Conservation (phyloP, 352 stramenopile species). For the Globisporangium yorkense region DNA sequence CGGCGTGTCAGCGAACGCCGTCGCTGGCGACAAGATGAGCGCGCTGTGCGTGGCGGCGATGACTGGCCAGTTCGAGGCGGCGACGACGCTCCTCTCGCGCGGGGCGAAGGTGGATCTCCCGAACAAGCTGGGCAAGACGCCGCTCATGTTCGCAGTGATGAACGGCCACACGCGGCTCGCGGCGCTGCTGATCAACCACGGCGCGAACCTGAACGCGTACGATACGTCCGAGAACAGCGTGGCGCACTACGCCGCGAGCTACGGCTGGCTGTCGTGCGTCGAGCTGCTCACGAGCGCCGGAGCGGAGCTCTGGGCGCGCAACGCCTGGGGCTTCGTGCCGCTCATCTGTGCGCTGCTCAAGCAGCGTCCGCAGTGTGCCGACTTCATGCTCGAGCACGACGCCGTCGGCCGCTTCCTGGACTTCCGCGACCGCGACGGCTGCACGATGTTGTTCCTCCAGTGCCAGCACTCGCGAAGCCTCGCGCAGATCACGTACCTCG, state of each 20-base stretch:
- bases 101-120: slow-evolving; percentile 48
- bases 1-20: slow-evolving; percentile 50
- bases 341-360: slow-evolving; percentile 66
- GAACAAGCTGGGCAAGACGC: slow-evolving; percentile 77
- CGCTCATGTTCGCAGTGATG: slow-evolving; percentile 69
- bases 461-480: slow-evolving; percentile 52
- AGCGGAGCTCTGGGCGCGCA: slow-evolving; percentile 60
- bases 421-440: slow-evolving; percentile 62
- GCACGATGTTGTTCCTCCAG: slow-evolving; percentile 77
- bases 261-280: slow-evolving; percentile 67
- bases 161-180: slow-evolving; percentile 63
- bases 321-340: slow-evolving; percentile 71
- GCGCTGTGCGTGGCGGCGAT: slow-evolving; percentile 59
- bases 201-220: slow-evolving; percentile 70
- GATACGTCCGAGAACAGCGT: slow-evolving; percentile 74
- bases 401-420: slow-evolving; percentile 47
- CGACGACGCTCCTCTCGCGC: slow-evolving; percentile 41
- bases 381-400: slow-evolving; percentile 57
- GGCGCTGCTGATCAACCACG: slow-evolving; percentile 50
- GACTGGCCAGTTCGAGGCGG: slow-evolving; percentile 45
- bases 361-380: slow-evolving; percentile 38
- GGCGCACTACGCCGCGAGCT: slow-evolving; percentile 73
- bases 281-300: slow-evolving; percentile 43
- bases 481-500: slow-evolving; percentile 54
- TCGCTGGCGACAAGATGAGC: slow-evolving; percentile 41